Conservation (phyloP, 495 filamentous ascomycete genomes). For the Aspergillus avenaceus region DNA sequence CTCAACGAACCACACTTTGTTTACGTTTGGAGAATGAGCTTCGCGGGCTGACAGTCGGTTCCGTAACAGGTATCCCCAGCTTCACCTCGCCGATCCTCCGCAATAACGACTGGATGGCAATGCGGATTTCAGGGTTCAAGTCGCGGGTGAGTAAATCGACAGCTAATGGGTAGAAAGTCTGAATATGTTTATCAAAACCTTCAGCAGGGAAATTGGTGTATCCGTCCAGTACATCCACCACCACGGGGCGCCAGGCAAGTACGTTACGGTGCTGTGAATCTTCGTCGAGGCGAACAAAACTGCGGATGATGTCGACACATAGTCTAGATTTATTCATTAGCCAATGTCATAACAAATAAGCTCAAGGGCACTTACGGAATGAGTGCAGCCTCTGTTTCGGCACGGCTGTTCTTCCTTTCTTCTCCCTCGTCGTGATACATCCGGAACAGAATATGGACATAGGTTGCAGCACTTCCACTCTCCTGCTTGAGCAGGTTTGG, state of each 20-base stretch:
- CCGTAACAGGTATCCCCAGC: conserved; percentile 54
- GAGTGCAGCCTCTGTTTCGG: conserved; percentile 82
- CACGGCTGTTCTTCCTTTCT: conserved; percentile 72
- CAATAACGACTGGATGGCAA: conserved; percentile 70
- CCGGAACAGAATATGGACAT: conserved; percentile 86
- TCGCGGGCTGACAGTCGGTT: conserved; percentile 38
- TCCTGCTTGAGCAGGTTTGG: conserved; percentile 99
- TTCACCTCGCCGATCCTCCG: conserved; percentile 78
- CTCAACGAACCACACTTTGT: conserved; percentile 25
- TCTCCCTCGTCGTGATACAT: conserved; percentile 92
- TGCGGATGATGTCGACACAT: conserved; percentile 85
- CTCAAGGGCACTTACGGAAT: conserved; percentile 67
- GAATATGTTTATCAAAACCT: conserved; percentile 74
- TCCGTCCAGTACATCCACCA: conserved; percentile 95
- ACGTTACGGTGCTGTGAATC: conserved; percentile 95
- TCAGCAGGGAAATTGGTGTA: conserved; percentile 83
- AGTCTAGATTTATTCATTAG: conserved; percentile 43
- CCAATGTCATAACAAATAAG: neutral
- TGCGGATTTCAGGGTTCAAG: conserved; percentile 69
- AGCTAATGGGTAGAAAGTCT: conserved; percentile 78
- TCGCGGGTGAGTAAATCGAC: conserved; percentile 84
- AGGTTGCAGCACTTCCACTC: conserved; percentile 84
- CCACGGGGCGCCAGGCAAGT: conserved; percentile 91
- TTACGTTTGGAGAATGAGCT: conserved; percentile 37
- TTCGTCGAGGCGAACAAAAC: conserved; percentile 80